Conservation (phyloP, 148 eudicot genomes). For the Rhododendron mucronatum region DNA sequence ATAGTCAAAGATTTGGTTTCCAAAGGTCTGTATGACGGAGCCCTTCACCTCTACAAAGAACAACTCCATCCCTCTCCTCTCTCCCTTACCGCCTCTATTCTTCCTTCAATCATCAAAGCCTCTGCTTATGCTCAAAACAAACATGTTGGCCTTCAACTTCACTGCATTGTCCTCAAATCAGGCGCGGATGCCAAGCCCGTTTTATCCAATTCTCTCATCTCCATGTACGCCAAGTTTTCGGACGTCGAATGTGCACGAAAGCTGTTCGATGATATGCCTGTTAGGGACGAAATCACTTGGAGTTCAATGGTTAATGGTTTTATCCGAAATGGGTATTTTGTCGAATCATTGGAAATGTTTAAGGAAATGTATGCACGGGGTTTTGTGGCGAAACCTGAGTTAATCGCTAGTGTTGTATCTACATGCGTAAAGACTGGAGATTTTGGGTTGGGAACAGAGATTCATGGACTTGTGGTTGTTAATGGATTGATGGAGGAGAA, state of each 20-base stretch:
- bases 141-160: conserved; percentile 34
- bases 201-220: conserved; percentile 40
- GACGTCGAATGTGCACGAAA: conserved; percentile 20
- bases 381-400: conserved; percentile 38
- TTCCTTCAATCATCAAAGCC: conserved; percentile 49
- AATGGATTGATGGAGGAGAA: conserved; percentile 26
- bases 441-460: conserved; percentile 27
- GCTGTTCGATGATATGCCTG: conserved; percentile 47
- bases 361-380: conserved; percentile 36
- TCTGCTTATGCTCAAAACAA: conserved; percentile 25
- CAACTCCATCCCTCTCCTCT: conserved; percentile 9
- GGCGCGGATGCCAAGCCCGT: conserved; percentile 27
- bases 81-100: conserved; percentile 26
- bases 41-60: conserved; percentile 2
- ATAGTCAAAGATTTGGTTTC: conserved; percentile 19
- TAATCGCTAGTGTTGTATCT: conserved; percentile 37
- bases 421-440: conserved; percentile 18
- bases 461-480: conserved; percentile 38
- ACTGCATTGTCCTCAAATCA: conserved; percentile 29
- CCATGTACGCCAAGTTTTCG: conserved; percentile 38
- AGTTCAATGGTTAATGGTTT: conserved; percentile 42
- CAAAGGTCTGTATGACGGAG: neutral
- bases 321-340: conserved; percentile 31
- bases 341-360: conserved; percentile 28
- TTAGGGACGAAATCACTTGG: conserved; percentile 40